Conservation (phyloP, 345 rosid genomes). For the Aquilaria sinensis region DNA sequence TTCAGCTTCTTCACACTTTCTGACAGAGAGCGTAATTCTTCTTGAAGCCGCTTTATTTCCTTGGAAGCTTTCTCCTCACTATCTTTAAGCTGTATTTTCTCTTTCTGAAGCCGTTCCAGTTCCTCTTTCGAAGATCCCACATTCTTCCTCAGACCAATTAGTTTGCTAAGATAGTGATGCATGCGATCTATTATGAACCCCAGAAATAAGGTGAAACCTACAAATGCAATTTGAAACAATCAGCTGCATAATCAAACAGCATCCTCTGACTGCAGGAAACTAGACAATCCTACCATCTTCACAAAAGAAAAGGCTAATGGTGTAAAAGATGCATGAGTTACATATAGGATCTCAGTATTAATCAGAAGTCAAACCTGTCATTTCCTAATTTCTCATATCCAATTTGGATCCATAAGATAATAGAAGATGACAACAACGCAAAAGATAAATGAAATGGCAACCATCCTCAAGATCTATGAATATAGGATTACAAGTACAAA, state of each 20-base stretch:
- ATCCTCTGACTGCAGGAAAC: too few species aligned
- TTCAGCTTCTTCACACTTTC: conserved; percentile 62
- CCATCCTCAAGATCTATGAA: too few species aligned
- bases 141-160: conserved; percentile 47
- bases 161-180: conserved; percentile 77
- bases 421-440: too few species aligned
- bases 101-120: conserved; percentile 53
- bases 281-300: too few species aligned
- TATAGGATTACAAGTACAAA: too few species aligned
- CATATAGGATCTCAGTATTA: too few species aligned
- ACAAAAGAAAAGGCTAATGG: too few species aligned
- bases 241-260: not conserved
- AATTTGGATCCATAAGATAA: too few species aligned
- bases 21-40: conserved; percentile 36
- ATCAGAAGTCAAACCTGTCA: too few species aligned
- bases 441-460: too few species aligned
- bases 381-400: too few species aligned
- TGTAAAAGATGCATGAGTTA: too few species aligned
- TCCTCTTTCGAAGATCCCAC: conserved; percentile 63
- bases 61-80: conserved; percentile 57
- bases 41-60: conserved; percentile 50
- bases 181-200: conserved; percentile 82
- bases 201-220: conserved; percentile 82
- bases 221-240: conserved; percentile 25
- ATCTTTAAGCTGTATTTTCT: conserved; percentile 49